Base-by-base conservation (phyloP, 257 asterid species). In the Ilex asprella region DNA sequence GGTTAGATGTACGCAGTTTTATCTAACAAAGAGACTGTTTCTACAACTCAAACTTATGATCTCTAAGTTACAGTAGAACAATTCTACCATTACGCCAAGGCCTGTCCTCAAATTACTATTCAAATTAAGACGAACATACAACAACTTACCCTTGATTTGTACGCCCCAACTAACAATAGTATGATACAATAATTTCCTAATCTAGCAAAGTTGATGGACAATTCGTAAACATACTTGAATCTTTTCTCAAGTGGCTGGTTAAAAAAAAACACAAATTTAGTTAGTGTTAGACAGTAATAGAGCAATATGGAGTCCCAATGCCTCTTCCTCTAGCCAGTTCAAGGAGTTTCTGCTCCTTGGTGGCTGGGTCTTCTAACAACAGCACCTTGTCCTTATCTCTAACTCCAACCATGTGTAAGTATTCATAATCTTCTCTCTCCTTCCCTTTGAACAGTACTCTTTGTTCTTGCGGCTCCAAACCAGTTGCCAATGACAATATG, bases 341-440 rank as follows among this genome's bases (percentile, higher is more conserved):
- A 61, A 66, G 35, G 13, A 31, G 69, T 72, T 79, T 79, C 78
- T 52, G 71, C 70, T 79, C 96, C 70, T 81, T 89, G 43, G 75
- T 75, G 10, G 95, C 87, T 62, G 96, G 96, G 70, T 89, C 95
- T 72, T 89, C 86, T 61, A 89, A 74, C 69, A 89, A 67, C 6
- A 86, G 72, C 39, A 89, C 89, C 75, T 89, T 89, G 76, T 89
- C 96, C 47, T 75, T 81, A 53, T 89, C 94, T 71, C 72, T 78
- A 10, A 89, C 91, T 30, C 96, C 96, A 15, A 84, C 85, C 96
- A 89, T 89, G 80, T 89, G 95, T 69, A 89, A 66, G 61, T 79
- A 84, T 30, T 89, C 95, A 30, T 65, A 16, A 27, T 86, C 94
- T 9, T 86, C 96, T 64, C 96, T 84, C 58, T 89, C 96, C 69